A percentile compares a stretch with the other conserved stretches of the same genome.
phyloP scores from a whole-genome alignment of 192 early-diverging fungal species.

The Thoreauomyces humboldtii region DNA sequence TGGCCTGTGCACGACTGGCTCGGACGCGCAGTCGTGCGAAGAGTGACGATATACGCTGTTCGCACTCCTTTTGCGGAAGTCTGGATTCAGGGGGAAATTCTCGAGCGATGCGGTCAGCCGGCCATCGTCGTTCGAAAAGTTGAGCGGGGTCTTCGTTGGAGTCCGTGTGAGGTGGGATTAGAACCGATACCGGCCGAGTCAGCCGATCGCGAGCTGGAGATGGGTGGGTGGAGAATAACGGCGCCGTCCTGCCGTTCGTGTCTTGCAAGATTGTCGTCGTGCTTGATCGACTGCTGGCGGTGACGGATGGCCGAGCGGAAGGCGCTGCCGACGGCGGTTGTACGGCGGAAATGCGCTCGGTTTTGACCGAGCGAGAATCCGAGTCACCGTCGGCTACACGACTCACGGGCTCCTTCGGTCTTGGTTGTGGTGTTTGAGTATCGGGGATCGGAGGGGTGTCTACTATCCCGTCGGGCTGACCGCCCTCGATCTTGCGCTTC shows the following conservation, averaged over 20 bases:
- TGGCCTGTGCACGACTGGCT: constrained; percentile 70
- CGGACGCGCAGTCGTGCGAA: constrained; percentile 70
- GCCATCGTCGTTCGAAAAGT: constrained; percentile 9
- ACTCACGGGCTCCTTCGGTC: no score
- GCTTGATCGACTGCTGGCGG: neutral
- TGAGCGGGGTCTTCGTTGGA: constrained; percentile 3
- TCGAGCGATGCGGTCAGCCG: neutral
- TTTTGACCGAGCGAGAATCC: neutral
- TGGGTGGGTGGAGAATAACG: neutral
- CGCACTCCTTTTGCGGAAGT: constrained; percentile 60
- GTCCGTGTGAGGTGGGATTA: neutral
- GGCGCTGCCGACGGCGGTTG: neutral
- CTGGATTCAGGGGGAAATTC: neutral
- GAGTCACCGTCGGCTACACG: no score
- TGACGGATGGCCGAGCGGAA: neutral
- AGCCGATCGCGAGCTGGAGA: neutral
- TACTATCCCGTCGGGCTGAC: neutral
- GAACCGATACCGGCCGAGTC: neutral
- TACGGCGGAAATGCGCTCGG: neutral
- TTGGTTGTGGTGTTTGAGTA: no score
- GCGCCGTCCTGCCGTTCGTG: no score
- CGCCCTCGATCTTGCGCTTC: neutral
- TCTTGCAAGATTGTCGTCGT: neutral
- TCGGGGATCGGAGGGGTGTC: neutral
- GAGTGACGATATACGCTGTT: constrained; percentile 61